These are phyloP conservation scores for Athelia psychrophila DNA, from an alignment of 1,284 basidiomycete genomes.

Conservation along the genomic window DNA sequence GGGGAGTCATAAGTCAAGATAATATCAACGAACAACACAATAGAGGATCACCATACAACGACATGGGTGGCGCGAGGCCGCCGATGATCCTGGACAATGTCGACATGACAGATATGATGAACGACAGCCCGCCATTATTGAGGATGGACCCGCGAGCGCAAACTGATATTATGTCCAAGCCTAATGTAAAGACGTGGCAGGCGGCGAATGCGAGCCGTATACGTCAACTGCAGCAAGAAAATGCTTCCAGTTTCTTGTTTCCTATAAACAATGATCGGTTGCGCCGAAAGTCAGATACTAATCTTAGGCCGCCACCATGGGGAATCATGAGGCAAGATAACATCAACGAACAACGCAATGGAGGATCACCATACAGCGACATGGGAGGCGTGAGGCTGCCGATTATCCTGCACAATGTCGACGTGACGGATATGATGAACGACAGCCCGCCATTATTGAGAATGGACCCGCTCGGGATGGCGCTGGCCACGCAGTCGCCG, in stretches of 20 bases:
- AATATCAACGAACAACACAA: conserved; percentile 27
- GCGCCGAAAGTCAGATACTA: conserved; percentile 62
- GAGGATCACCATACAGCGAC: conserved; percentile 15
- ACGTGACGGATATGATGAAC: conserved; percentile 45
- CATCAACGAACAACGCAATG: conserved; percentile 24
- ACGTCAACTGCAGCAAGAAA: conserved; percentile 32
- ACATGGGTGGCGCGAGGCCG: conserved; percentile 29
- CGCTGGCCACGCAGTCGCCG: conserved; percentile 8
- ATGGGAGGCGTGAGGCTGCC: conserved; percentile 32
- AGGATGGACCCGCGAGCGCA: no score
- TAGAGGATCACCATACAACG: conserved; percentile 15
- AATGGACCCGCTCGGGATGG: conserved; percentile 9
- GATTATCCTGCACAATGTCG: conserved; percentile 36
- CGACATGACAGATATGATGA: no score
- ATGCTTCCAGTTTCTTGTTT: conserved; percentile 32
- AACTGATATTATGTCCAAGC: no score
- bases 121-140: no score
- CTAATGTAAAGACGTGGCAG: no score
- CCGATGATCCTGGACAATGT: conserved; percentile 53
- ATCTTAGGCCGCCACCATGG: conserved; percentile 56
- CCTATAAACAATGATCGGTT: conserved; percentile 36
- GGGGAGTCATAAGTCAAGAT: conserved; percentile 38
- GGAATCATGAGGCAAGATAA: conserved; percentile 34
- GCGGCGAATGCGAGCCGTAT: no score
- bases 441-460: conserved; percentile 37